These are phyloP conservation scores for Cichorium intybus DNA, from an alignment of 140 eudicot genomes.

Conservation along the genomic window DNA sequence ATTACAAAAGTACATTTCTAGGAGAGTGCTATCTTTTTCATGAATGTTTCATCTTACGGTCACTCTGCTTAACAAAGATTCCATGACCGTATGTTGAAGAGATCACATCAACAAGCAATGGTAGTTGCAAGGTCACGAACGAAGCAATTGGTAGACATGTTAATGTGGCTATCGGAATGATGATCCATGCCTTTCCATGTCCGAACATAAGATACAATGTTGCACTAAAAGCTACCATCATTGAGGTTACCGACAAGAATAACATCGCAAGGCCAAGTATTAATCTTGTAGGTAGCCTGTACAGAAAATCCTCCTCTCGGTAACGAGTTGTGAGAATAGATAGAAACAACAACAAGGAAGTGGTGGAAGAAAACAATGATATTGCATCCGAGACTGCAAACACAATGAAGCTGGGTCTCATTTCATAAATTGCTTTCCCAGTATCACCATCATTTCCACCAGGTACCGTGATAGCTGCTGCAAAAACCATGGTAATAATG, in stretches of 20 bases:
- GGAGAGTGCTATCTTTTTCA: too few species aligned
- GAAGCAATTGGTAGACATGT: too few species aligned
- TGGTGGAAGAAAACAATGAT: too few species aligned
- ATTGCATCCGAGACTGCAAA: conserved; percentile 2
- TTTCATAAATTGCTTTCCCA: too few species aligned
- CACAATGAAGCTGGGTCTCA: neutral
- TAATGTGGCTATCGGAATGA: neutral
- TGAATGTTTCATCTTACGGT: too few species aligned
- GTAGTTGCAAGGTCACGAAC: neutral
- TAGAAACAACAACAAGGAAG: neutral
- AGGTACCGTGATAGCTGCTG: neutral
- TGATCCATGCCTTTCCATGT: neutral
- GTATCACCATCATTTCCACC: neutral
- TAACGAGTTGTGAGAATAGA: conserved; percentile 7
- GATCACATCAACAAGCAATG: neutral
- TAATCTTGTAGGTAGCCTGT: neutral
- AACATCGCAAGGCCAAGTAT: too few species aligned
- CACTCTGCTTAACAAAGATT: neutral
- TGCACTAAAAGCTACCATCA: too few species aligned
- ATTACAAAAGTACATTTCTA: too few species aligned
- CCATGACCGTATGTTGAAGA: too few species aligned
- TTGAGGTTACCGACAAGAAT: neutral
- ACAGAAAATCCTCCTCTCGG: too few species aligned
- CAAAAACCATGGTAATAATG: too few species aligned
- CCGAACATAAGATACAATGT: neutral